Evolutionary conservation across 108 stramenopile species (phyloP), one percentile per base, ranked within the genome.

Genomic region (Discostella pseudostelligera): DNA sequence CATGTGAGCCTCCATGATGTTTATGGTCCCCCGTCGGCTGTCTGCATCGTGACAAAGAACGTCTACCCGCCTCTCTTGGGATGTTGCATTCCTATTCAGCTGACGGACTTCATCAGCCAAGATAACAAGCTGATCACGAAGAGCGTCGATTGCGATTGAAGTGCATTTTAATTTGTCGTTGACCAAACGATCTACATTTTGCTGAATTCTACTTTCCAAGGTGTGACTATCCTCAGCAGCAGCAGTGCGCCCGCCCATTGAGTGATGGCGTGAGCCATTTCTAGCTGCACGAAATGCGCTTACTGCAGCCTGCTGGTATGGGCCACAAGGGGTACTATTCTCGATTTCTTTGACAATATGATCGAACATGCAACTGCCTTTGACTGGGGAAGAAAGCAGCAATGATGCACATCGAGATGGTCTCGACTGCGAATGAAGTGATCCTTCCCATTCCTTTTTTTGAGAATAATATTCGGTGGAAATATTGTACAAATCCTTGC

Each of bases 121-220:
- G 28, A 37, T 32, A 12, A 39, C 26, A 2, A 74, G 61, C 51
- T 74, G 73, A 62, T 74, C 73, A n/a, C 60, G 51, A 20, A 74
- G 43, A 0, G 73, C 65, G 46, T 74, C 73, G 9, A 74, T 67
- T 13, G 73, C 65, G 2, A 40, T 24, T 4, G 73, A 55, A 14
- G 51, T 47, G 0, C 42, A 35, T 14, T 16, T 60, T 2, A 61
- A 42, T 50, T 67, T 66, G 13, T 66, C 65, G 35, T 74, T 47
- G 17, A 70, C 24, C 22, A 39, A 19, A 1, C 53, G 32, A 22
- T 70, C 69, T 0, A 73, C 58, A 39, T 1, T 42, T 13, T 59
- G 63, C 19, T 47, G 57, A 17, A 48, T 59, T 32, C 56, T 8
- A 36, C n/a, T n/a, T n/a, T n/a, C n/a, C n/a, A 54, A 32, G 0